These are phyloP conservation scores for Mucor lusitanicus DNA, from an alignment of 371 early-diverging fungal species.

Conservation along the genomic window DNA sequence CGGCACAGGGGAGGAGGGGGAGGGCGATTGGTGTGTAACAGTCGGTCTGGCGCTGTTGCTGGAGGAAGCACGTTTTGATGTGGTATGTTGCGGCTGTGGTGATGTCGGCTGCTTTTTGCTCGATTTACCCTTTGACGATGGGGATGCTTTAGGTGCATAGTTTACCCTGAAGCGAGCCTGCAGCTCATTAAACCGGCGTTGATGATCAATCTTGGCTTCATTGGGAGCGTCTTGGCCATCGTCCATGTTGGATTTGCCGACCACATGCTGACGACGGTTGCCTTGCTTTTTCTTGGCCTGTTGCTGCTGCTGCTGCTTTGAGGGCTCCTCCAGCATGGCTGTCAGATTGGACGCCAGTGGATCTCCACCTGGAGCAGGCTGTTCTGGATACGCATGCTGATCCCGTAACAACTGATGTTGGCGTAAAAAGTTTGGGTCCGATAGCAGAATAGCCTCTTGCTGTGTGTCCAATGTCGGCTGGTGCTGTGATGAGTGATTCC, in stretches of 20 bases:
- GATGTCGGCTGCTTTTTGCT: not conserved
- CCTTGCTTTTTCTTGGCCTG: not conserved
- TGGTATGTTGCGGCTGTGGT: not conserved
- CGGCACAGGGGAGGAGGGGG: not conserved
- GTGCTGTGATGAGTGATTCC: not conserved
- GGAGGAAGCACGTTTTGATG: not conserved
- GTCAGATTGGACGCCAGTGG: constrained; percentile 5
- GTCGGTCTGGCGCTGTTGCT: not conserved
- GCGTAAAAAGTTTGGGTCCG: constrained; percentile 30
- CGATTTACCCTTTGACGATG: not conserved
- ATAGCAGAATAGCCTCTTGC: constrained; percentile 28
- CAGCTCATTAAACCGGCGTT: constrained; percentile 28
- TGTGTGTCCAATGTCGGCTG: constrained; percentile 4
- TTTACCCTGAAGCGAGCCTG: constrained; percentile 31
- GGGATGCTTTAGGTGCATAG: constrained; percentile 23
- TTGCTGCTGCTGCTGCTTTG: not conserved
- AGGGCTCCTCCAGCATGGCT: constrained; percentile 21
- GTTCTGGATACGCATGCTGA: constrained; percentile 9
- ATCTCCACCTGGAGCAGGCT: not conserved
- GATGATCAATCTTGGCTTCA: constrained; percentile 18
- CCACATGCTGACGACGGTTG: not conserved
- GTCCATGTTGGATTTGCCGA: not conserved
- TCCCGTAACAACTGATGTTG: constrained; percentile 28
- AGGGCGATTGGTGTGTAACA: not conserved
- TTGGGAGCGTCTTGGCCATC: not conserved